phyloP scores from a whole-genome alignment of 2,329 filamentous ascomycete species.

The Sporothrix dimorphospora region DNA sequence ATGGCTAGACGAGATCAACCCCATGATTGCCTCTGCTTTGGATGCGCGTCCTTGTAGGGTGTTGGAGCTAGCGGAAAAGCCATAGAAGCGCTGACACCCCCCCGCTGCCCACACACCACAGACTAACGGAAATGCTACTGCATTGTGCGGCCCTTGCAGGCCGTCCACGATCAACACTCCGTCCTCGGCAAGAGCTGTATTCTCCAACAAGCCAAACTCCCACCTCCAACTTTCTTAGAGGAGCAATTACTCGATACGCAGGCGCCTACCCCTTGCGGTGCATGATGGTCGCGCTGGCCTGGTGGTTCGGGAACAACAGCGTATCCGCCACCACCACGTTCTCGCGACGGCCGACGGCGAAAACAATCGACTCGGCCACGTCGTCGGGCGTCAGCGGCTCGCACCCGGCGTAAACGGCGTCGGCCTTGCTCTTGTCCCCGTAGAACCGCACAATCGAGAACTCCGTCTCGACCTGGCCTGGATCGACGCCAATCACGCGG shows the following conservation, averaged over 20 bases:
- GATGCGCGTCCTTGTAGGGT: neutral
- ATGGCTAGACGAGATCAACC: neutral
- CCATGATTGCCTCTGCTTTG: neutral
- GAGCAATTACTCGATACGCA: no score
- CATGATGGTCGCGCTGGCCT: constrained; percentile 1
- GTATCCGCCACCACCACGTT: neutral
- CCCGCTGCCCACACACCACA: neutral
- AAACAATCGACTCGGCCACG: constrained; percentile 1
- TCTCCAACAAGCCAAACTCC: no score
- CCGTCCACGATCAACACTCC: neutral
- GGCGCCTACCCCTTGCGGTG: neutral
- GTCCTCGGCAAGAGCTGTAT: no score
- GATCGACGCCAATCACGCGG: constrained; percentile 84
- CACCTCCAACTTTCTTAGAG: no score
- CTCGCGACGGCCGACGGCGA: neutral
- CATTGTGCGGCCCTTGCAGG: neutral
- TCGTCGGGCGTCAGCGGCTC: neutral
- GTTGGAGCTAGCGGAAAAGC: neutral
- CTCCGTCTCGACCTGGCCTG: constrained; percentile 92
- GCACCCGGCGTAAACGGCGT: neutral
- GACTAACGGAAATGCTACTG: neutral
- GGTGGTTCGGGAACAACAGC: constrained; percentile 13
- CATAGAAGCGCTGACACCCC: no score
- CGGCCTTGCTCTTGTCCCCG: constrained; percentile 66
- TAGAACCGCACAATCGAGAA: constrained; percentile 88